Evolutionary conservation across 345 rosid species (phyloP).

Genomic region (Ceriops zippeliana): DNA sequence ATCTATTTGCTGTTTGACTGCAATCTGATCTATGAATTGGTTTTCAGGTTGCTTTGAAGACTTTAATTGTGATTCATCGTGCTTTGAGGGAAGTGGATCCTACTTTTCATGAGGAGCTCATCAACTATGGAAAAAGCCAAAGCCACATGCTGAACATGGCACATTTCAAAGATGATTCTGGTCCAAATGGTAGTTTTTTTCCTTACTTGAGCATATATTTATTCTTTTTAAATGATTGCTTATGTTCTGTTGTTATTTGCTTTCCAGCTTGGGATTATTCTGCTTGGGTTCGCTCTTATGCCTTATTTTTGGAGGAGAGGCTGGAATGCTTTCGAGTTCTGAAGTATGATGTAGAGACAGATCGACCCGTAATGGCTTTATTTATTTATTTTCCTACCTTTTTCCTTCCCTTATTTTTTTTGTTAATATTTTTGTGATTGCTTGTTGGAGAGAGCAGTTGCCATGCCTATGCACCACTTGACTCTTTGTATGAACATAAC

Average conservation of each 20-base stretch:
- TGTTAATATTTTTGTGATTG: not conserved
- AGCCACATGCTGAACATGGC: constrained; percentile 95
- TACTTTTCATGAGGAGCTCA: constrained; percentile 90
- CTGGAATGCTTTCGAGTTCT: constrained; percentile 86
- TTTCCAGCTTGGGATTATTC: constrained; percentile 92
- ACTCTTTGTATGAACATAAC: no score
- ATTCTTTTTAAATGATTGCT: constrained; percentile 15
- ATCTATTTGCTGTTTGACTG: no score
- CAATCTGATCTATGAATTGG: not conserved
- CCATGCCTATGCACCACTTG: no score
- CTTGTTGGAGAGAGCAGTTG: not conserved
- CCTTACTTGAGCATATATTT: constrained; percentile 4
- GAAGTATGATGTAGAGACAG: constrained; percentile 87
- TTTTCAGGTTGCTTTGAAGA: constrained; percentile 89
- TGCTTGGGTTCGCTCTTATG: constrained; percentile 90
- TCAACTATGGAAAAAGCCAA: constrained; percentile 88
- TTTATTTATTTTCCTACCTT: constrained; percentile 3
- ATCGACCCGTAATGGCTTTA: constrained; percentile 60
- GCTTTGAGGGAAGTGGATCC: constrained; percentile 98
- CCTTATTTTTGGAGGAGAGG: constrained; percentile 90
- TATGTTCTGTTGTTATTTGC: constrained; percentile 13
- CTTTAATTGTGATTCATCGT: constrained; percentile 87
- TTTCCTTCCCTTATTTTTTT: constrained; percentile 6
- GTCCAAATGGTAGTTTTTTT: constrained; percentile 69
- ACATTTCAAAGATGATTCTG: constrained; percentile 95